phyloP scores from a whole-genome alignment of 106 monocot genomes.

The Dendrobium huoshanense region DNA sequence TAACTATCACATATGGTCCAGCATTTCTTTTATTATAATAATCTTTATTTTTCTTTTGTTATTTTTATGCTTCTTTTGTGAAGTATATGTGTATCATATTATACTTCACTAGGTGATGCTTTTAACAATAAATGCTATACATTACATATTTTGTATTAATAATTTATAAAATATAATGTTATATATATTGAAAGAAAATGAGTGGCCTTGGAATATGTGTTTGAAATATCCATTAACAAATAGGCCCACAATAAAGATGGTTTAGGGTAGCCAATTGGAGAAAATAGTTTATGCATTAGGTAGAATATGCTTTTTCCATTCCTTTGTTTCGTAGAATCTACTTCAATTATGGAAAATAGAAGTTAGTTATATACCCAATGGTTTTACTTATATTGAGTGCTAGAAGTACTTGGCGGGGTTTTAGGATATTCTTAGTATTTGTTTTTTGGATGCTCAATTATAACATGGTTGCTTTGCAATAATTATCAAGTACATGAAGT shows the following conservation, averaged over 20 bases:
- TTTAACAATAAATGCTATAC: too few relatives aligned
- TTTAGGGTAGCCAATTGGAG: neutral
- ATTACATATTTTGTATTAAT: too few relatives aligned
- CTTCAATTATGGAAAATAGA: neutral
- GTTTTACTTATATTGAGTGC: neutral
- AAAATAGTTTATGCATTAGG: neutral
- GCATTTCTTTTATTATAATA: too few relatives aligned
- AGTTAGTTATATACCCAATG: neutral
- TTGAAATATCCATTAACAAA: too few relatives aligned
- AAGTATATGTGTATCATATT: too few relatives aligned
- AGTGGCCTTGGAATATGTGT: too few relatives aligned
- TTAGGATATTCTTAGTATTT: neutral
- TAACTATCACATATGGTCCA: too few relatives aligned
- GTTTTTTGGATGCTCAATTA: neutral
- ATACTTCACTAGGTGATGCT: too few relatives aligned
- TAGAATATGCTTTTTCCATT: neutral
- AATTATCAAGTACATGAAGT: neutral
- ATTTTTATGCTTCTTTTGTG: too few relatives aligned
- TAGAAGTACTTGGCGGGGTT: neutral
- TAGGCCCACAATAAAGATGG: neutral
- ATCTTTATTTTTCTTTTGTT: too few relatives aligned
- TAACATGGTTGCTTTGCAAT: neutral
- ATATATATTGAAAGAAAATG: too few relatives aligned
- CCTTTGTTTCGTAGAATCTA: neutral
- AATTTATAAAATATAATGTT: too few relatives aligned